Percentiles rank a stretch among this genome's conserved stretches.
phyloP scores from a whole-genome alignment of 345 rosid genomes.

The thale cress (Arabidopsis thaliana) region TAIR10.1 NC_003075.7:13983501-13984000 shows the following conservation, averaged over 20 bases:
- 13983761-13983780: constrained; percentile 16
- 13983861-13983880: background rate
- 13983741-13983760: constrained; percentile 4
- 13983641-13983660: constrained; percentile 34
- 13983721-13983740: background rate
- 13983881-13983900: background rate
- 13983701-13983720: constrained; percentile 5
- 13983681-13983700: constrained; percentile 36
- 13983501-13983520: constrained; percentile 12
- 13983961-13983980: constrained; percentile 3
- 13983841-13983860: constrained; percentile 25
- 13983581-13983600: constrained; percentile 68
- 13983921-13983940: constrained; percentile 21
- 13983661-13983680: constrained; percentile 73
- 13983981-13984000: constrained; percentile 8
- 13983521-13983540: constrained; percentile 27
- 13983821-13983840: no score
- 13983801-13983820: background rate
- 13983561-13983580: constrained; percentile 56
- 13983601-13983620: constrained; percentile 66
- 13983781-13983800: constrained; percentile 22
- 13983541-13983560: constrained; percentile 18
- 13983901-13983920: constrained; percentile 24
- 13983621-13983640: constrained; percentile 1
- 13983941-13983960: constrained; percentile 28